These are phyloP conservation scores for Talaromyces marneffei DNA, from an alignment of 2,329 filamentous ascomycete species.

Conservation along the genomic window DNA sequence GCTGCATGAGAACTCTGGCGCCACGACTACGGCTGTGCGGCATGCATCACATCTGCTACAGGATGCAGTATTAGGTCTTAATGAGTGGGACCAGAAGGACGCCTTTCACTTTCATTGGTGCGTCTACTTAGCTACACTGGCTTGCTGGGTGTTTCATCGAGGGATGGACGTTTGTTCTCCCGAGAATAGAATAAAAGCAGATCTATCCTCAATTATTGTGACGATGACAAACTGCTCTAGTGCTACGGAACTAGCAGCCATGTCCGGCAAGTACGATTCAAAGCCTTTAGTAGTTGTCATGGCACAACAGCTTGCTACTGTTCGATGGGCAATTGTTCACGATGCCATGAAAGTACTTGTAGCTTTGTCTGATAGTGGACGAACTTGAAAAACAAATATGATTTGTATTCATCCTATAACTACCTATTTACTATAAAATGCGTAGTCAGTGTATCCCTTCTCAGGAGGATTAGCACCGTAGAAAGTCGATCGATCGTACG, in stretches of 20 bases:
- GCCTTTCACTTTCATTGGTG: conserved; percentile 60
- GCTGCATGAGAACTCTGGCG: conserved; percentile 30
- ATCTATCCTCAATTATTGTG: conserved; percentile 24
- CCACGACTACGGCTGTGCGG: conserved; percentile 44
- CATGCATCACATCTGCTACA: conserved; percentile 52
- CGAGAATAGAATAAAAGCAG: conserved; percentile 37
- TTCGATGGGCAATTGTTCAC: conserved; percentile 58
- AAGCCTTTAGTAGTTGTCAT: conserved; percentile 52
- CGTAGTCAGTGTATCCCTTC: conserved; percentile 36
- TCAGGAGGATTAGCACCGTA: conserved; percentile 32
- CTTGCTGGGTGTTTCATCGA: conserved; percentile 55
- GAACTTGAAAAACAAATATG: neutral
- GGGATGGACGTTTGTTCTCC: conserved; percentile 22
- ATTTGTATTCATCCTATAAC: neutral
- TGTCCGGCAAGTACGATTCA: conserved; percentile 45
- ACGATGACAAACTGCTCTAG: conserved; percentile 31
- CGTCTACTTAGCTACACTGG: conserved; percentile 54
- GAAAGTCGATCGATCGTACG: conserved; percentile 47
- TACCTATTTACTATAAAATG: neutral
- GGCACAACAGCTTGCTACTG: conserved; percentile 50
- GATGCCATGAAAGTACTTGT: conserved; percentile 54
- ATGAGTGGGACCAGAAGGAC: conserved; percentile 48
- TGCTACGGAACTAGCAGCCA: conserved; percentile 30
- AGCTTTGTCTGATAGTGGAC: neutral
- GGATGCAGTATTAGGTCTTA: conserved; percentile 46